Conservation (phyloP, 441 rosid genomes). For the Pelargonium fulgidum region DNA sequence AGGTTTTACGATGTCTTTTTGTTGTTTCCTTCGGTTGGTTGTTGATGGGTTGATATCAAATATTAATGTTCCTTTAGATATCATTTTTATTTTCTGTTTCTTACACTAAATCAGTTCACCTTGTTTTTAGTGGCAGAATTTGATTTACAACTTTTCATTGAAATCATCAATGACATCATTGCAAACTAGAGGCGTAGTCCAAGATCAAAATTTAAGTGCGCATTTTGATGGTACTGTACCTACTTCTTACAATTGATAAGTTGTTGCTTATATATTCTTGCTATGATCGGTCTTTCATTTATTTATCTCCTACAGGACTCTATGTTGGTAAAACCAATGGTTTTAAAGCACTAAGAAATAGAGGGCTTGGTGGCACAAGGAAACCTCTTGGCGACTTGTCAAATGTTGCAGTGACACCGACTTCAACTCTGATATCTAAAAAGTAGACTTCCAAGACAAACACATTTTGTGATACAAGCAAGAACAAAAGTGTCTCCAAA, state of each 20-base stretch:
- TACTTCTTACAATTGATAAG: neutral
- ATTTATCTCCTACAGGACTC: slow-evolving; percentile 22
- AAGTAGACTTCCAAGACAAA: slow-evolving; percentile 26
- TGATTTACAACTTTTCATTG: too few relatives aligned
- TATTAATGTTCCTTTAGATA: too few relatives aligned
- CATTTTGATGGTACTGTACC: slow-evolving; percentile 27
- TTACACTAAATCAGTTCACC: too few relatives aligned
- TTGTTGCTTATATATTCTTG: neutral
- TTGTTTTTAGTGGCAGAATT: too few relatives aligned
- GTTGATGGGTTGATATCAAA: too few relatives aligned
- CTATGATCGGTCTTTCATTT: neutral
- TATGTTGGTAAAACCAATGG: slow-evolving; percentile 30
- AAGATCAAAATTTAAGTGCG: slow-evolving; percentile 31
- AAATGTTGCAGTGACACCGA: slow-evolving; percentile 34
- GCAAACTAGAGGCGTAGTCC: slow-evolving; percentile 28
- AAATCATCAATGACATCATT: slow-evolving; percentile 25
- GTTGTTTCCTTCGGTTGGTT: too few relatives aligned
- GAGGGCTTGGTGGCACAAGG: slow-evolving; percentile 37
- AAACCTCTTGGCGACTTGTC: slow-evolving; percentile 62
- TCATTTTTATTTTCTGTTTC: too few relatives aligned
- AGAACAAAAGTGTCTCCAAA: slow-evolving; percentile 29
- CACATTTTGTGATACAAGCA: slow-evolving; percentile 22
- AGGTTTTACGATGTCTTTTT: too few relatives aligned
- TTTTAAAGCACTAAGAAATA: slow-evolving; percentile 37
- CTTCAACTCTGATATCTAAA: slow-evolving; percentile 29